Evolutionary conservation across 164 flowering plant species (phyloP).

Genomic region (Akebia trifoliata): DNA sequence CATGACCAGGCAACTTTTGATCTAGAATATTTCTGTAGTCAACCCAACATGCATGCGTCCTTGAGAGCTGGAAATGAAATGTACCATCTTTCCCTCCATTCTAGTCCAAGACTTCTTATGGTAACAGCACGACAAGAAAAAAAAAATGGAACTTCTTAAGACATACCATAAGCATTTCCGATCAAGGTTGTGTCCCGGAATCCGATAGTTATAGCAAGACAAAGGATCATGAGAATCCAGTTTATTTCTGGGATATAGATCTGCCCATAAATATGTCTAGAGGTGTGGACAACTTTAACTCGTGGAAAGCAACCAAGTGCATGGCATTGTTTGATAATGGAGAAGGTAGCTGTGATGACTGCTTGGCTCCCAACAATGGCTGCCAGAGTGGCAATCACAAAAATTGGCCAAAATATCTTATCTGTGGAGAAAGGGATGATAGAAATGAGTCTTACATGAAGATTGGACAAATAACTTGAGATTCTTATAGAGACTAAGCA

Average conservation of each 20-base stretch:
- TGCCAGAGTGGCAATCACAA: constrained; percentile 76
- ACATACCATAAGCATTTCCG: constrained; percentile 85
- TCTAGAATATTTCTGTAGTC: too few relatives aligned
- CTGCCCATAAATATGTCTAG: constrained; percentile 70
- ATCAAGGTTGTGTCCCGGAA: constrained; percentile 69
- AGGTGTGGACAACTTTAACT: constrained; percentile 82
- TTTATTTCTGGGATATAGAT: constrained; percentile 89
- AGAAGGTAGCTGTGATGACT: constrained; percentile 79
- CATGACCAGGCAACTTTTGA: too few relatives aligned
- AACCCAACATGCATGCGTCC: too few relatives aligned
- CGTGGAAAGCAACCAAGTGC: constrained; percentile 92
- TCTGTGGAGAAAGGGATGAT: constrained; percentile 29
- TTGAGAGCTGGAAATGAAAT: too few relatives aligned
- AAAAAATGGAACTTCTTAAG: neutral
- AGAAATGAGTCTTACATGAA: neutral
- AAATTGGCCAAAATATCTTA: constrained; percentile 72
- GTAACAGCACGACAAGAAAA: too few relatives aligned
- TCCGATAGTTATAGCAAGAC: constrained; percentile 67
- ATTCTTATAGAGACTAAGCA: neutral
- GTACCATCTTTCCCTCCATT: too few relatives aligned
- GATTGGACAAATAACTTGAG: neutral
- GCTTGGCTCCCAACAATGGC: constrained; percentile 86
- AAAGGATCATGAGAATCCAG: constrained; percentile 79
- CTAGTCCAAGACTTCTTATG: too few relatives aligned
- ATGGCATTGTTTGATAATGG: constrained; percentile 72